Evolutionary conservation across 2,329 filamentous ascomycete species (phyloP).

Genomic region (Botrytis porri): DNA sequence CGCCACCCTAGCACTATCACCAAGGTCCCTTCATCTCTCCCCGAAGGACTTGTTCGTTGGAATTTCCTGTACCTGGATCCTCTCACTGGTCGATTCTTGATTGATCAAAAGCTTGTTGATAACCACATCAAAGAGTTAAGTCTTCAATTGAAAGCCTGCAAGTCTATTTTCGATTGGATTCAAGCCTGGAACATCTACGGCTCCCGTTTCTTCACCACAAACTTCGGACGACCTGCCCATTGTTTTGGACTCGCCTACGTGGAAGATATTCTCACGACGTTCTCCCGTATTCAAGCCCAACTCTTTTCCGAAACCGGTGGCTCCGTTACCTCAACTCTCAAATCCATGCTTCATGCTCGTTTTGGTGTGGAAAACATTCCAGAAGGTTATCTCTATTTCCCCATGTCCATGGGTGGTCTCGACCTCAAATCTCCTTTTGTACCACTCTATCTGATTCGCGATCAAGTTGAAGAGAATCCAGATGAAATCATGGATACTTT

Average conservation of each 20-base stretch:
- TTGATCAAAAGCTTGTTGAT: conserved; percentile 53
- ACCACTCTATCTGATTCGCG: conserved; percentile 31
- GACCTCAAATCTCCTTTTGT: conserved; percentile 43
- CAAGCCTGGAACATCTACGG: conserved; percentile 59
- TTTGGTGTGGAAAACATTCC: conserved; percentile 44
- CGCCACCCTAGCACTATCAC: conserved; percentile 22
- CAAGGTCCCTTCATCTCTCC: conserved; percentile 40
- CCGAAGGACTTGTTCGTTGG: conserved; percentile 53
- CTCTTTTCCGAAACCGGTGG: conserved; percentile 44
- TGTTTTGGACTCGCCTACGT: conserved; percentile 54
- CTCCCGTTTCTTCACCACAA: conserved; percentile 53
- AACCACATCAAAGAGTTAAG: conserved; percentile 53
- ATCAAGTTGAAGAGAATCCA: conserved; percentile 27
- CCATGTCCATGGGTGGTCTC: conserved; percentile 40
- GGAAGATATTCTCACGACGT: conserved; percentile 50
- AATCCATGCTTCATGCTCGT: conserved; percentile 47
- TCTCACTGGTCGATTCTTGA: conserved; percentile 47
- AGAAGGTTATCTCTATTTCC: conserved; percentile 43
- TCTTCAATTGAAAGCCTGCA: conserved; percentile 51
- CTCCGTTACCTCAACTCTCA: conserved; percentile 48
- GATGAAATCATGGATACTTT: conserved; percentile 32
- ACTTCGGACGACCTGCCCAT: conserved; percentile 52
- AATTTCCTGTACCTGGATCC: conserved; percentile 54
- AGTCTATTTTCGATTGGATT: conserved; percentile 55
- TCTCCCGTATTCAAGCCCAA: conserved; percentile 49